Evolutionary conservation across 1,139 yeast species (phyloP).

Genomic region (Meyerozyma athensensis): DNA sequence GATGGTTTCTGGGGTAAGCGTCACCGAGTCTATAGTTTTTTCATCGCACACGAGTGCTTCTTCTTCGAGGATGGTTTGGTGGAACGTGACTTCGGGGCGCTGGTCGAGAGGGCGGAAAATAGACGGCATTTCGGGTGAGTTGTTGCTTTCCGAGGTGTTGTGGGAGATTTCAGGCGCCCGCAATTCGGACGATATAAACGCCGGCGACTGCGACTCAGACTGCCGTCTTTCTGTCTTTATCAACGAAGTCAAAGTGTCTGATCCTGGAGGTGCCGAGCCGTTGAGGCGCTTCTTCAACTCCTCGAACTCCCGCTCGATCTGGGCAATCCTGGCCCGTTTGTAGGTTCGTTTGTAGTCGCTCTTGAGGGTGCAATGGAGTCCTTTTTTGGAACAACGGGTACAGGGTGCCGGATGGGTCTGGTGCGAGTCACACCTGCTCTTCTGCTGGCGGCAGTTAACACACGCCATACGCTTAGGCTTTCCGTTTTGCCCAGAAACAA

Average conservation of each 20-base stretch:
- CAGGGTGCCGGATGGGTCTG: conserved; percentile 80
- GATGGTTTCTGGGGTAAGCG: conserved; percentile 58
- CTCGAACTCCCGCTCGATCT: conserved; percentile 74
- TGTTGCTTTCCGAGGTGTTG: conserved; percentile 19
- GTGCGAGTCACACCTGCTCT: conserved; percentile 81
- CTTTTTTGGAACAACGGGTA: conserved; percentile 69
- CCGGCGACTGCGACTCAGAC: no score
- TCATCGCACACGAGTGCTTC: conserved; percentile 50
- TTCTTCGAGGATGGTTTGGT: conserved; percentile 25
- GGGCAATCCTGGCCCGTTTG: conserved; percentile 79
- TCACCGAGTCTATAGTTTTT: conserved; percentile 64
- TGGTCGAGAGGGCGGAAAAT: conserved; percentile 15
- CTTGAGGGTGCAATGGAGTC: conserved; percentile 65
- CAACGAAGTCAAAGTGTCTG: not conserved
- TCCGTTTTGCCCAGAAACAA: conserved; percentile 13
- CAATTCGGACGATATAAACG: not conserved
- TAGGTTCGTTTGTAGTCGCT: conserved; percentile 84
- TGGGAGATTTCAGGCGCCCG: conserved; percentile 5
- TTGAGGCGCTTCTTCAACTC: conserved; percentile 60
- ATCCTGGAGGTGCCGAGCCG: conserved; percentile 21
- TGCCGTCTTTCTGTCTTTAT: no score
- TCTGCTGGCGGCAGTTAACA: conserved; percentile 94
- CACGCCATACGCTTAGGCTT: conserved; percentile 72
- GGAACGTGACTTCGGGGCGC: not conserved
- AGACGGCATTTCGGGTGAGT: conserved; percentile 33